Evolutionary conservation across 1,284 basidiomycete species (phyloP).

Genomic region (Malassezia sympodialis): DNA sequence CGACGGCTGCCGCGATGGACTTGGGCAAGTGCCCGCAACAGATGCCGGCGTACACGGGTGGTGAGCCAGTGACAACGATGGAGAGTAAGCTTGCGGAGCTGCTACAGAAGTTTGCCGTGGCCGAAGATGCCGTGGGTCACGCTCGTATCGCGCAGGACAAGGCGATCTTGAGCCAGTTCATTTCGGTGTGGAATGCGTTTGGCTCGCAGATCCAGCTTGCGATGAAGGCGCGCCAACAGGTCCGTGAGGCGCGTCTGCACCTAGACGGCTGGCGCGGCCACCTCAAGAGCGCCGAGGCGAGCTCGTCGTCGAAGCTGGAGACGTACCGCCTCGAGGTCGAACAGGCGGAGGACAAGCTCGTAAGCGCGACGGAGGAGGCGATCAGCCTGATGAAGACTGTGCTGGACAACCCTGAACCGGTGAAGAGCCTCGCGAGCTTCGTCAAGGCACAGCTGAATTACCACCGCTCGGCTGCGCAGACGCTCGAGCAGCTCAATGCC

Average conservation of each 20-base stretch:
- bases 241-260: constrained; percentile 42
- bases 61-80: constrained; percentile 14
- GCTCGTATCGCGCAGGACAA: constrained; percentile 75
- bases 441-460: constrained; percentile 80
- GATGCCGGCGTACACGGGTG: constrained; percentile 16
- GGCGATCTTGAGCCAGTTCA: constrained; percentile 63
- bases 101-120: constrained; percentile 66
- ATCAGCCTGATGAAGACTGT: constrained; percentile 97
- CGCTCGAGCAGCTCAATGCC: constrained; percentile 58
- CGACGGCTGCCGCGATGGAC: constrained; percentile 60
- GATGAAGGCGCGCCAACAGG: constrained; percentile 40
- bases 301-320: constrained; percentile 30
- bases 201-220: constrained; percentile 43
- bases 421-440: constrained; percentile 84
- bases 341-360: constrained; percentile 54
- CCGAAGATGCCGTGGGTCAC: constrained; percentile 76
- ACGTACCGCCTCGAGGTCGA: constrained; percentile 39
- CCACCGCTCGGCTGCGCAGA: constrained; percentile 71
- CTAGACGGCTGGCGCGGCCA: constrained; percentile 43
- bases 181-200: constrained; percentile 65
- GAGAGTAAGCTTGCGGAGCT: constrained; percentile 55
- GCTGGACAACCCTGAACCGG: constrained; percentile 88
- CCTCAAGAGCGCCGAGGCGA: constrained; percentile 34
- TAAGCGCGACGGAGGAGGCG: constrained; percentile 92
- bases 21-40: constrained; percentile 47